Evolutionary conservation across 2,329 filamentous ascomycete species (phyloP).

Genomic region (Calonectria pauciramosa): DNA sequence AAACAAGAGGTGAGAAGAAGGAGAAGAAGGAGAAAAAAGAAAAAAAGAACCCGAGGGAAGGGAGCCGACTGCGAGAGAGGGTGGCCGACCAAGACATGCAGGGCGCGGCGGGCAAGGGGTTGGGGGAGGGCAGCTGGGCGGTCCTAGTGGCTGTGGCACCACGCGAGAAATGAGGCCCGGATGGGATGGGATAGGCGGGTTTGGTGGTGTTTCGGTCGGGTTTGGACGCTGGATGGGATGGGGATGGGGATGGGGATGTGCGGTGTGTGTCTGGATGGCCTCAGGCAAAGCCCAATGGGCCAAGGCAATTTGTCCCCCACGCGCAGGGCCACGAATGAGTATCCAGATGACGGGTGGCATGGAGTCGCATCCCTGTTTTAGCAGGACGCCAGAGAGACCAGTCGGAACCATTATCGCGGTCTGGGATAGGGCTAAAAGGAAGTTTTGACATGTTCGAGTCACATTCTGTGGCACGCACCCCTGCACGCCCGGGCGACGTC

Average conservation of each 20-base stretch:
- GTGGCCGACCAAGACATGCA: constrained; percentile 22
- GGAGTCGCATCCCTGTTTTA: constrained; percentile 7
- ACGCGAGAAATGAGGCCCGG: constrained; percentile 22
- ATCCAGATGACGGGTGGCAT: not conserved
- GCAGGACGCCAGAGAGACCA: constrained; percentile 5
- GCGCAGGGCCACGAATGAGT: constrained; percentile 18
- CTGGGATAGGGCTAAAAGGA: not conserved
- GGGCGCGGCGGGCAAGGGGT: constrained; percentile 15
- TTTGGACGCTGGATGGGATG: constrained; percentile 11
- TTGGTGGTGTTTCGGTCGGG: constrained; percentile 15
- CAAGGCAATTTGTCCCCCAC: constrained; percentile 16
- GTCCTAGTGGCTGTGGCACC: constrained; percentile 3
- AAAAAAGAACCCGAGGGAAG: not conserved
- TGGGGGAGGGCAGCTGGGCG: not conserved
- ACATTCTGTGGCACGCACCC: not conserved
- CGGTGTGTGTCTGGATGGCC: not conserved
- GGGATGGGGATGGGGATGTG: not conserved
- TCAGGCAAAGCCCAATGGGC: not conserved
- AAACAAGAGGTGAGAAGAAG: not conserved
- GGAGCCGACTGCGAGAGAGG: not conserved
- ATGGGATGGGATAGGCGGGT: not conserved
- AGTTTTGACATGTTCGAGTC: constrained; percentile 1
- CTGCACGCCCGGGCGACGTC: constrained; percentile 8
- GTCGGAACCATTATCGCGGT: constrained; percentile 7
- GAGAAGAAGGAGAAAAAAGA: not conserved